Percentiles rank a stretch among this genome's conserved stretches.
phyloP scores from a whole-genome alignment of 345 rosid species.

The Populus pruinosa region DNA sequence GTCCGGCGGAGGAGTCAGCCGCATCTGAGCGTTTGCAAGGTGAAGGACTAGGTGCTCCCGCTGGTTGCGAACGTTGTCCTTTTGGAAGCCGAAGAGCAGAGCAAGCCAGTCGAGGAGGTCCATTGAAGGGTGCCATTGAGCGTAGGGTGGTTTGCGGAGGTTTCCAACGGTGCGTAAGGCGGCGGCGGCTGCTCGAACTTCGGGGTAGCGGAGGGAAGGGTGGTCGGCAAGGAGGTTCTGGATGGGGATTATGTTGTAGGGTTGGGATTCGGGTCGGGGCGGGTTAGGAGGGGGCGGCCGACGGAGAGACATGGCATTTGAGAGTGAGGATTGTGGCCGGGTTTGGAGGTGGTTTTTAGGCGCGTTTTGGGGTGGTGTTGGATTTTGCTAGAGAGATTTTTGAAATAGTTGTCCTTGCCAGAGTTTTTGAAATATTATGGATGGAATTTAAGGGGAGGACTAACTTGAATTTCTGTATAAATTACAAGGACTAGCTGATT shows the following conservation, averaged over 20 bases:
- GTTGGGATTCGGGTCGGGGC: conserved; percentile 2
- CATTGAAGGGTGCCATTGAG: conserved; percentile 69
- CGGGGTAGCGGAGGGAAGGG: conserved; percentile 85
- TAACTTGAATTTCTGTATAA: too few species aligned
- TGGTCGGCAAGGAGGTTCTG: conserved; percentile 95
- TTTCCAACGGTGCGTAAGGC: conserved; percentile 78
- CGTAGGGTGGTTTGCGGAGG: conserved; percentile 70
- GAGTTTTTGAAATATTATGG: too few species aligned
- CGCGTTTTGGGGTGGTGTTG: too few species aligned
- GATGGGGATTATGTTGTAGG: conserved; percentile 80
- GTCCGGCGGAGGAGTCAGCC: conserved; percentile 86
- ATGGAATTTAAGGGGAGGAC: too few species aligned
- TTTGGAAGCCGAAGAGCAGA: conserved; percentile 81
- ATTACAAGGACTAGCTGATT: too few species aligned
- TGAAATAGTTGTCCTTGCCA: too few species aligned
- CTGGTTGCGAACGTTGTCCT: conserved; percentile 81
- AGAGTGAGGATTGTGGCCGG: too few species aligned
- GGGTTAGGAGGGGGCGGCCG: too few species aligned
- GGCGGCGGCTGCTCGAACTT: conserved; percentile 89
- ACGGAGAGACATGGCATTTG: too few species aligned
- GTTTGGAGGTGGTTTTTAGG: too few species aligned
- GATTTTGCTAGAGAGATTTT: too few species aligned
- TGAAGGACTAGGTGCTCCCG: conserved; percentile 91
- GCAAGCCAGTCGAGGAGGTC: conserved; percentile 91
- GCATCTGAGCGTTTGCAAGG: conserved; percentile 96